Evolutionary conservation across 2,329 filamentous ascomycete genomes (phyloP).

Genomic region (Colletotrichum eleusines): DNA sequence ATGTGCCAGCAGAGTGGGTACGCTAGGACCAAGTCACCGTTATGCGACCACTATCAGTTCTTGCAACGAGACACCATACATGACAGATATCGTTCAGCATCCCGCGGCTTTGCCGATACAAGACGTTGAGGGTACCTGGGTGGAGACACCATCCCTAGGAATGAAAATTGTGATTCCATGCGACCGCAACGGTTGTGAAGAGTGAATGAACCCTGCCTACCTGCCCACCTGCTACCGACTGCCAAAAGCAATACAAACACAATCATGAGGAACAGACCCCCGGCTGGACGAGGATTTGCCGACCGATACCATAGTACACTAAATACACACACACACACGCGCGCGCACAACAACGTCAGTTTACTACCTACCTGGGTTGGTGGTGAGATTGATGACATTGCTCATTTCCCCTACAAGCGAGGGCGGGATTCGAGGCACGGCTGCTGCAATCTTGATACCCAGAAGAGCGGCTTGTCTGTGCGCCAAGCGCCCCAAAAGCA

Average conservation of each 20-base stretch:
- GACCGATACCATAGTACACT: too few relatives aligned
- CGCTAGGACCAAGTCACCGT: conserved; percentile 12
- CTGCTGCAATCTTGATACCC: conserved; percentile 24
- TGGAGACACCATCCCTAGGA: conserved; percentile 22
- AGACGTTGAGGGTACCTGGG: conserved; percentile 35
- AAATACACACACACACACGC: not conserved
- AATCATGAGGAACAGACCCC: not conserved
- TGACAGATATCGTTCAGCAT: conserved; percentile 5
- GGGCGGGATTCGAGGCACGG: conserved; percentile 9
- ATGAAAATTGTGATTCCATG: conserved; percentile 36
- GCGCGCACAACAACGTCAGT: not conserved
- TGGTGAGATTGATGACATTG: not conserved
- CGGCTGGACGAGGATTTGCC: not conserved
- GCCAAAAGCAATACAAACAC: conserved; percentile 11
- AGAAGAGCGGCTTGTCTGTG: conserved; percentile 25
- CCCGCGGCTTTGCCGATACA: conserved; percentile 23
- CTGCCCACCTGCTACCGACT: not conserved
- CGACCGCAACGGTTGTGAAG: conserved; percentile 10
- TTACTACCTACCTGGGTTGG: not conserved
- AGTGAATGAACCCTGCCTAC: conserved; percentile 13
- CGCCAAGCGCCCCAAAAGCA: conserved; percentile 15
- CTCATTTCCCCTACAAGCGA: conserved; percentile 26
- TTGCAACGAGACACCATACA: not conserved
- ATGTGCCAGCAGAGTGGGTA: conserved; percentile 30
- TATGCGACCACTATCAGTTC: conserved; percentile 12